A percentile compares a stretch with the other conserved stretches of the same genome.
Conservation (phyloP, 371 early-diverging fungal species). For the Gilbertella persicaria region DNA sequence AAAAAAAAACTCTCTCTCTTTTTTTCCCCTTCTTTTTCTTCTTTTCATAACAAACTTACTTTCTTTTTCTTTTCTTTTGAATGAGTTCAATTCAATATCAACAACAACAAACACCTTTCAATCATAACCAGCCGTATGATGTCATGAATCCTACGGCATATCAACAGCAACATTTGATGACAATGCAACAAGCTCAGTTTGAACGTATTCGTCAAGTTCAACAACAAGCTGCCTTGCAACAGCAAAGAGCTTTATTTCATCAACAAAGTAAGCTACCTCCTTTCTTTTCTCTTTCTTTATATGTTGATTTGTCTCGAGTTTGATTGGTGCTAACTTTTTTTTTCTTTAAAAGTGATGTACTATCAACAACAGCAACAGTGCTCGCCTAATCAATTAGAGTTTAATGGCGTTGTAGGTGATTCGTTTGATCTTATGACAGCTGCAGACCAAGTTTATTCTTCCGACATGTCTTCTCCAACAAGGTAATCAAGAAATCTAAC, state of each 20-base stretch:
- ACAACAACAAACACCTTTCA: not conserved
- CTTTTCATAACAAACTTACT: not conserved
- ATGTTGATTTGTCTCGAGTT: too few relatives aligned
- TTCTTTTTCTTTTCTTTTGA: constrained; percentile 3
- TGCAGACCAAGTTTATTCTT: not conserved
- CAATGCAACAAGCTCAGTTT: constrained; percentile 14
- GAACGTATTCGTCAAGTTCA: constrained; percentile 21
- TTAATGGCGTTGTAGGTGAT: not conserved
- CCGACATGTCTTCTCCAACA: constrained; percentile 8
- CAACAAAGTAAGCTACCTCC: constrained; percentile 23
- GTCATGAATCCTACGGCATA: not conserved
- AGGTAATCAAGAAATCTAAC: constrained; percentile 22
- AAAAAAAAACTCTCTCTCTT: constrained; percentile 2
- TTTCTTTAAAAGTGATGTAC: constrained; percentile 11
- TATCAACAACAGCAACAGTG: constrained; percentile 14
- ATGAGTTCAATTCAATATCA: constrained; percentile 12
- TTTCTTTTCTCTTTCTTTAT: not conserved
- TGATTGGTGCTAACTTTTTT: not conserved
- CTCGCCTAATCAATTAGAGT: not conserved
- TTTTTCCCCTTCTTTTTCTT: constrained; percentile 1
- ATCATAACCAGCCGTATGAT: constrained; percentile 1
- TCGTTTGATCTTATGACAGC: not conserved
- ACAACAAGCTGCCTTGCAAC: constrained; percentile 22
- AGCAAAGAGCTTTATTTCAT: constrained; percentile 16
- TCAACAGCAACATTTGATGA: constrained; percentile 1